Evolutionary conservation across 2,329 filamentous ascomycete species (phyloP), one percentile per base, ranked within the genome.

Genomic region (Botrytis cinerea): DNA sequence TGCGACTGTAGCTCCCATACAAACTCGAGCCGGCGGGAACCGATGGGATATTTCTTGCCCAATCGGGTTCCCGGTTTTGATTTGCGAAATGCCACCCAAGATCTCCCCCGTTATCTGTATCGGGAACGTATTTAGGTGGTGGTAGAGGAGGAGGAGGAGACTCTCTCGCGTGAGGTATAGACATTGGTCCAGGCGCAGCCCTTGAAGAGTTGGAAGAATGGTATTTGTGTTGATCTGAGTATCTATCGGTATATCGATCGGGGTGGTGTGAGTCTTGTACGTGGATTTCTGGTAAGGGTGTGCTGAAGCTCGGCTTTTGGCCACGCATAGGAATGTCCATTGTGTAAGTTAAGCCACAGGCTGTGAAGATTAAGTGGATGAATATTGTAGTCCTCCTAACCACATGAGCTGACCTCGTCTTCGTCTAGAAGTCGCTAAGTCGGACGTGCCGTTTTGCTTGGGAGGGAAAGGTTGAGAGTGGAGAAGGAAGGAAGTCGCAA

Each of bases 141-240:
- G 90, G 90, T 78, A 92, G 84, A 68, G 90, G 89, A 76, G 90
- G 90, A 74, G 90, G 90, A 69, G 78, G 67, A n/a, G 81, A 76
- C 45, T 85, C 84, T 79, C 86, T 85, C 74, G 86, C 84, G 79
- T 87, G 85, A 68, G 88, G 89, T 80, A 92, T 91, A 74, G 89
- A 84, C 88, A 92, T 89, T 77, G 88, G 87, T 75, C 85, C 85
- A 75, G 84, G 81, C 64, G 83, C 79, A 68, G 81, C 81, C 74
- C 83, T 78, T 73, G 81, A 82, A 60, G 85, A 81, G 73, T 83
- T 81, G 22, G 73, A 74, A 25, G 76, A 79, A 71, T 76, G 77
- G 73, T 78, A 78, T 20, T 76, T 78, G 70, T 62, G 78, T 20
- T 78, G 78, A 66, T 78, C 76, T 74, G 76, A 78, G 35, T 78